These are phyloP conservation scores for Pythium volutum DNA, from an alignment of 352 stramenopile species.

Conservation along the genomic window DNA sequence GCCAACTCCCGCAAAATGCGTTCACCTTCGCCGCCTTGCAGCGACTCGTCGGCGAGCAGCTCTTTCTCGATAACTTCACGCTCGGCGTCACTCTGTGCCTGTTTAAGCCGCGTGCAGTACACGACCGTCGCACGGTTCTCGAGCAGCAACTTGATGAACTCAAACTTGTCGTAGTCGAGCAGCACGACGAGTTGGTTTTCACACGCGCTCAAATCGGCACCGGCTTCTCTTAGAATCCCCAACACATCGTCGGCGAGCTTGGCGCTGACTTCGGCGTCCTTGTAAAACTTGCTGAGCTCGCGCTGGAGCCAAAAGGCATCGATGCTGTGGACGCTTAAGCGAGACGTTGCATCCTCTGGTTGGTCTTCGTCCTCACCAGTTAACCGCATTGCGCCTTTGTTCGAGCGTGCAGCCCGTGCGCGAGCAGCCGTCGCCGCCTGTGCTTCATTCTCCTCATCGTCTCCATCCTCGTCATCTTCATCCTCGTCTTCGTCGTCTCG, in stretches of 20 bases:
- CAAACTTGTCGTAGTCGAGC: slow-evolving; percentile 98
- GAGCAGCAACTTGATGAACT: slow-evolving; percentile 98
- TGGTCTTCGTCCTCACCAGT: slow-evolving; percentile 69
- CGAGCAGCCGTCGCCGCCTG: background rate
- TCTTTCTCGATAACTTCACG: slow-evolving; percentile 88
- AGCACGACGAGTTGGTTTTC: slow-evolving; percentile 98
- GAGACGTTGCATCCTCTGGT: slow-evolving; percentile 50
- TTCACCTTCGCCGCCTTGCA: slow-evolving; percentile 82
- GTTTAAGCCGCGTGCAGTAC: slow-evolving; percentile 97
- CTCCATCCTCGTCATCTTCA: slow-evolving; percentile 42
- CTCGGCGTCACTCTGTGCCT: slow-evolving; percentile 92
- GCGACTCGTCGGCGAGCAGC: slow-evolving; percentile 79
- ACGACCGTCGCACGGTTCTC: slow-evolving; percentile 95
- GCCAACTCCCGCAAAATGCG: slow-evolving; percentile 90
- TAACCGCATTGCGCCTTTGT: slow-evolving; percentile 52
- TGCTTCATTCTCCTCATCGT: slow-evolving; percentile 42
- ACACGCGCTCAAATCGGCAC: slow-evolving; percentile 78
- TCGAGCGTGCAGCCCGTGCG: slow-evolving; percentile 17
- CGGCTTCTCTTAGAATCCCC: slow-evolving; percentile 57
- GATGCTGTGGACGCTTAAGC: slow-evolving; percentile 94
- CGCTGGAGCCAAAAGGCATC: slow-evolving; percentile 98
- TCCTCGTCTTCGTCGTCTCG: slow-evolving; percentile 57
- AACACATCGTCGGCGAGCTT: slow-evolving; percentile 92
- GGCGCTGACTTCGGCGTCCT: slow-evolving; percentile 93
- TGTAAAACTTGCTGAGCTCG: slow-evolving; percentile 94